Percentiles rank a stretch among this genome's conserved stretches.
Evolutionary conservation across 75 land plant species (phyloP).

Genomic region (Cryptomeria japonica): DNA sequence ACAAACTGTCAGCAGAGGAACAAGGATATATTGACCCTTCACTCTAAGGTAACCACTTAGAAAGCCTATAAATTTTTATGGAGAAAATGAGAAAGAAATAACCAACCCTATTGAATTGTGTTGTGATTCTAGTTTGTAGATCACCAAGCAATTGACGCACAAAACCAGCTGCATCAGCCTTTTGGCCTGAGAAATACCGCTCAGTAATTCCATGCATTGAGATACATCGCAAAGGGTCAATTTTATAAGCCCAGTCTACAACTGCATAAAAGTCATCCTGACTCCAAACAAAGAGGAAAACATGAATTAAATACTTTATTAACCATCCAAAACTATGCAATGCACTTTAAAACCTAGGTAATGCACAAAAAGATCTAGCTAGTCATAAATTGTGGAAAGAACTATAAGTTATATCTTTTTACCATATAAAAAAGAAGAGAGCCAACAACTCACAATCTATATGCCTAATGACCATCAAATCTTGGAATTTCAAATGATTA

Average conservation of each 20-base stretch:
- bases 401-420: neutral
- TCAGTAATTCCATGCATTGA: conserved; percentile 99
- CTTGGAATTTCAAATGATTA: neutral
- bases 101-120: conserved; percentile 67
- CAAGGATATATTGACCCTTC: neutral
- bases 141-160: conserved; percentile 91
- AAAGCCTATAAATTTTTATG: neutral
- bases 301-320: neutral
- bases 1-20: conserved; percentile 68
- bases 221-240: conserved; percentile 95
- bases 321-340: neutral
- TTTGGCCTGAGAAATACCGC: conserved; percentile 90
- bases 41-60: neutral
- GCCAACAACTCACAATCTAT: neutral
- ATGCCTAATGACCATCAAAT: neutral
- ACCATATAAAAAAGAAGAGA: too few relatives aligned
- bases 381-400: neutral
- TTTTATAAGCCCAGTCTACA: conserved; percentile 97
- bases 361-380: neutral
- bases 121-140: conserved; percentile 80
- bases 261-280: conserved; percentile 97
- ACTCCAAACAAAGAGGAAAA: neutral
- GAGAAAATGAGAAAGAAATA: neutral
- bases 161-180: conserved; percentile 98
- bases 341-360: neutral